Conservation (phyloP, 106 monocot genomes). For the Dioscorea alata region DNA sequence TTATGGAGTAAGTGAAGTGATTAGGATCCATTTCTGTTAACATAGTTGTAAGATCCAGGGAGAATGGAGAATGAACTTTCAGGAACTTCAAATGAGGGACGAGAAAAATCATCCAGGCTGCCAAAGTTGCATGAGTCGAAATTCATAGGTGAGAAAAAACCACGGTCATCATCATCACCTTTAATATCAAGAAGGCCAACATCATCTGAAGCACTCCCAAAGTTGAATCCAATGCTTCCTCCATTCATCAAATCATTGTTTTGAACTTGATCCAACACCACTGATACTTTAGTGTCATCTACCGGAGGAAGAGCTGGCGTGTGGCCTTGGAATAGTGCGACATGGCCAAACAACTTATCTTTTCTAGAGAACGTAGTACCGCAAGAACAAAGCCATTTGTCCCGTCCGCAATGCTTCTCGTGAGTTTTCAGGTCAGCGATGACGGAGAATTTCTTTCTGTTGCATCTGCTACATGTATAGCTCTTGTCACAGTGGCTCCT, state of each 20-base stretch:
- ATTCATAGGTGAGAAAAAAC: constrained; percentile 40
- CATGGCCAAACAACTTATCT: constrained; percentile 87
- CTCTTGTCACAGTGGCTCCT: constrained; percentile 85
- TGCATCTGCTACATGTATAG: constrained; percentile 64
- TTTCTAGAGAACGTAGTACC: constrained; percentile 85
- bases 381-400: constrained; percentile 81
- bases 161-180: constrained; percentile 31
- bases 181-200: constrained; percentile 24
- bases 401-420: constrained; percentile 83
- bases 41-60: constrained; percentile 15
- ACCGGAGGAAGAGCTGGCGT: constrained; percentile 44
- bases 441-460: constrained; percentile 76
- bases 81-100: constrained; percentile 24
- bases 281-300: constrained; percentile 22
- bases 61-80: constrained; percentile 31
- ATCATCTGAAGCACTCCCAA: constrained; percentile 13
- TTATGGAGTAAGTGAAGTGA: too few relatives aligned
- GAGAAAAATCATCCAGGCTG: constrained; percentile 33
- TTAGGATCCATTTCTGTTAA: constrained; percentile 17
- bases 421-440: constrained; percentile 85
- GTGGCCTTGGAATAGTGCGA: constrained; percentile 86
- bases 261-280: neutral
- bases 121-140: constrained; percentile 41
- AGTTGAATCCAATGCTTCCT: constrained; percentile 6
- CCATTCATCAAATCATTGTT: neutral